Base-by-base conservation (phyloP, 1,284 basidiomycete genomes). In the Meripilus lineatus region DNA sequence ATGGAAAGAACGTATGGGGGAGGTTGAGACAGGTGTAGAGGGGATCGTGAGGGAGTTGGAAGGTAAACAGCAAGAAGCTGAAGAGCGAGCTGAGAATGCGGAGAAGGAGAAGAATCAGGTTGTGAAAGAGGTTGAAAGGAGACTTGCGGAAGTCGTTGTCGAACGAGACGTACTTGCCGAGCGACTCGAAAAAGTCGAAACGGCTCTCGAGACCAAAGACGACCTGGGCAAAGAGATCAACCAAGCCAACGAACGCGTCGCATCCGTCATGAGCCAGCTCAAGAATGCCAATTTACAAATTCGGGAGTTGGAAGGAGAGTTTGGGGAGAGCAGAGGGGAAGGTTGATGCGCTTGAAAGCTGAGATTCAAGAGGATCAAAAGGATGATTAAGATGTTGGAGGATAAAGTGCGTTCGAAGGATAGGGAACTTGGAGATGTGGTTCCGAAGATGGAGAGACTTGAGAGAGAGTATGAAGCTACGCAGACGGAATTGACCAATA, bases 1-100 rank as follows among this genome's bases (percentile, higher is more conserved):
- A 33, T 89, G 80, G 79, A 76, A 74, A 51, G 74, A 74, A 42
- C 69, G 81, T 40, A 84, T 88, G 79, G 54, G 53, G 5, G 84
- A 87, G 47, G 79, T 86, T 13, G 79, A 87, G 59, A 66, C 66
- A 40, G 82, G 81, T 6, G 83, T 87, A 18, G 74, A 75, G 32
- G 72, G 63, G 4, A 82, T 89, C 45, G 69, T 89, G 21, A 63
- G 66, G n/a, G 77, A 79, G 41, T 61, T 89, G 42, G 84, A 88
- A 60, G 56, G 59, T 50, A 78, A 74, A 48, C 54, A 78, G 3
- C 66, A 67, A 37, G 68, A 66, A 25, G 75, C 80, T 0, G 78
- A 84, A 50, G 65, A 66, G 47, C 66, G 62, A 17, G 61, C 64
- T 4, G 65, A 64, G 36, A 56, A 64, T 2, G 63, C 64, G 1